These are phyloP conservation scores for Stygiomarasmius scandens DNA, from an alignment of 1,284 basidiomycete genomes.

Conservation along the genomic window DNA sequence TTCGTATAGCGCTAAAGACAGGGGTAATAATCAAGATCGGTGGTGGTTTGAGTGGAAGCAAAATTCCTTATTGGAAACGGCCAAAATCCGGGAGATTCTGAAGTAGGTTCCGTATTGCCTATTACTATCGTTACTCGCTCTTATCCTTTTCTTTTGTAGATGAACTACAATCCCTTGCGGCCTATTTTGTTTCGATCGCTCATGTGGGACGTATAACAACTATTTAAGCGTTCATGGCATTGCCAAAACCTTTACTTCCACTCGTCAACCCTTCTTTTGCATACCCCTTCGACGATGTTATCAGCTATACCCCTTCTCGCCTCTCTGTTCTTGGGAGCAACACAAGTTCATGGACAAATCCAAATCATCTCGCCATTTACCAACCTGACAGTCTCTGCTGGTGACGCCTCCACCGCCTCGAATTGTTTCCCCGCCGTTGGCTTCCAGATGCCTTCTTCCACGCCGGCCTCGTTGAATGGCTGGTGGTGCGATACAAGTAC, in stretches of 20 bases:
- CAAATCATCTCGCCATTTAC: background rate
- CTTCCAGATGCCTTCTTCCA: slow-evolving; percentile 56
- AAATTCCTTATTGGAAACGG: too few relatives aligned
- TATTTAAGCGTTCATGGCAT: background rate
- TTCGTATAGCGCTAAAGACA: too few relatives aligned
- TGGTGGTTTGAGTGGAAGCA: too few relatives aligned
- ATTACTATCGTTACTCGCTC: too few relatives aligned
- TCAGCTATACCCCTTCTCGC: background rate
- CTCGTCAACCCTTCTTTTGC: background rate
- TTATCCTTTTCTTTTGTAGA: too few relatives aligned
- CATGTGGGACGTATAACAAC: too few relatives aligned
- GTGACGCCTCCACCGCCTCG: background rate
- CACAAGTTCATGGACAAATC: background rate
- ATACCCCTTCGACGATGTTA: background rate
- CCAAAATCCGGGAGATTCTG: too few relatives aligned
- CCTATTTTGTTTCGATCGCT: too few relatives aligned
- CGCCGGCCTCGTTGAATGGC: slow-evolving; percentile 48
- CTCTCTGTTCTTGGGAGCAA: background rate
- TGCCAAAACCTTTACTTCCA: background rate
- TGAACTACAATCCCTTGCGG: too few relatives aligned
- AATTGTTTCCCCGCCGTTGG: slow-evolving; percentile 59
- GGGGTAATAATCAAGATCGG: too few relatives aligned
- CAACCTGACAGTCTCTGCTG: background rate
- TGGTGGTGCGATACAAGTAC: slow-evolving; percentile 70
- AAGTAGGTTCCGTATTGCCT: too few relatives aligned